A percentile compares a stretch with the other conserved stretches of the same genome.
Conservation (phyloP, 1,284 basidiomycete genomes). For the Ceraceosorus guamensis region DNA sequence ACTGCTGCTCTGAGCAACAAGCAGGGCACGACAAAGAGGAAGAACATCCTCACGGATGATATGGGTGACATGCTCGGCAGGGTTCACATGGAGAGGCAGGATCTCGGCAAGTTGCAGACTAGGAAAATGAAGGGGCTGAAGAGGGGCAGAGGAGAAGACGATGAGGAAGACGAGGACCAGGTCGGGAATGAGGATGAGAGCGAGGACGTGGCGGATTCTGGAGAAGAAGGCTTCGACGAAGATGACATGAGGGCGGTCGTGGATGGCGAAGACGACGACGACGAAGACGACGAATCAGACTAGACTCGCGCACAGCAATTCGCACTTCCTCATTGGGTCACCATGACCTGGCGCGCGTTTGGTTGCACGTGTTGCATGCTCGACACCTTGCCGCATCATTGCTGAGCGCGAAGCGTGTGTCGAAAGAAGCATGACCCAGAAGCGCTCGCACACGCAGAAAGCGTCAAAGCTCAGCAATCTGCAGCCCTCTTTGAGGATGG, state of each 20-base stretch:
- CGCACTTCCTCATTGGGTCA: no score
- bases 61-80: conserved; percentile 93
- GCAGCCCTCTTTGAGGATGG: no score
- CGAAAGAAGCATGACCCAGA: no score
- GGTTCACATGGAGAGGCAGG: conserved; percentile 83
- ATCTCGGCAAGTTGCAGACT: conserved; percentile 75
- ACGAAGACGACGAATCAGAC: background rate
- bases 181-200: background rate
- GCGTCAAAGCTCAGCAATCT: no score
- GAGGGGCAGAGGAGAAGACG: conserved; percentile 21
- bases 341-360: no score
- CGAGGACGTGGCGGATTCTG: background rate
- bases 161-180: conserved; percentile 2
- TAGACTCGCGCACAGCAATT: no score
- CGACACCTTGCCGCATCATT: no score
- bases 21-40: conserved; percentile 78
- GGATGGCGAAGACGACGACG: conserved; percentile 6
- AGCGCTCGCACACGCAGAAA: no score
- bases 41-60: conserved; percentile 79
- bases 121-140: conserved; percentile 87
- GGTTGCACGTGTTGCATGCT: no score
- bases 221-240: background rate
- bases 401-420: no score
- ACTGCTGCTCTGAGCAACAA: conserved; percentile 61
- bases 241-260: background rate